phyloP scores from a whole-genome alignment of 2,329 filamentous ascomycete species.

The Rhytidhysteron rufulum region DNA sequence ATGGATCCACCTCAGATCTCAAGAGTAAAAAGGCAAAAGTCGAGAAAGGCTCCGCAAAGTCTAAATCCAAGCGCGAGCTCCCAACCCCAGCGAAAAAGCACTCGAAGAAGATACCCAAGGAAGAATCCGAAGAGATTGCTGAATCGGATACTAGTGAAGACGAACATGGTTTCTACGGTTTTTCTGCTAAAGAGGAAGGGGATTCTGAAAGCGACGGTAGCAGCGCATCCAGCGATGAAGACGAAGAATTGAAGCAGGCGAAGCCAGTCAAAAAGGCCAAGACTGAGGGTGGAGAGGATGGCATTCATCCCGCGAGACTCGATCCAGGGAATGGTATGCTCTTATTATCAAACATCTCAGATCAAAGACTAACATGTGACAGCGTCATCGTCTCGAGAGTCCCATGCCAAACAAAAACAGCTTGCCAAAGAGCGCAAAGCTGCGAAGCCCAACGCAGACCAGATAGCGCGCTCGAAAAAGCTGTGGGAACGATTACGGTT shows the following conservation, averaged over 20 bases:
- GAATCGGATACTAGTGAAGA: slow-evolving; percentile 35
- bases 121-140: slow-evolving; percentile 25
- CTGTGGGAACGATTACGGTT: slow-evolving; percentile 91
- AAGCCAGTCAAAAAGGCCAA: slow-evolving; percentile 19
- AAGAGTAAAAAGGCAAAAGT: slow-evolving; percentile 41
- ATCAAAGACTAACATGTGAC: slow-evolving; percentile 12
- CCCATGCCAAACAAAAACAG: slow-evolving; percentile 89
- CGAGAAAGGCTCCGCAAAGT: slow-evolving; percentile 17
- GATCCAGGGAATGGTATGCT: slow-evolving; percentile 25
- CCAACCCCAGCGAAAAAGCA: slow-evolving; percentile 23
- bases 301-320: slow-evolving; percentile 16
- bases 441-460: slow-evolving; percentile 87
- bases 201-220: slow-evolving; percentile 7
- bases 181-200: slow-evolving; percentile 22
- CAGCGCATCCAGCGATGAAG: slow-evolving; percentile 4
- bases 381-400: slow-evolving; percentile 75
- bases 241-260: slow-evolving; percentile 13
- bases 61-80: slow-evolving; percentile 21
- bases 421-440: slow-evolving; percentile 84
- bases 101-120: slow-evolving; percentile 23
- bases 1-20: slow-evolving; percentile 16
- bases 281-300: slow-evolving; percentile 15
- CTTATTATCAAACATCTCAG: background rate
- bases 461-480: slow-evolving; percentile 86
- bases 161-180: slow-evolving; percentile 33